These are phyloP conservation scores for Penicillium sclerotiorum DNA, from an alignment of 2,329 filamentous ascomycete species.

Conservation along the genomic window DNA sequence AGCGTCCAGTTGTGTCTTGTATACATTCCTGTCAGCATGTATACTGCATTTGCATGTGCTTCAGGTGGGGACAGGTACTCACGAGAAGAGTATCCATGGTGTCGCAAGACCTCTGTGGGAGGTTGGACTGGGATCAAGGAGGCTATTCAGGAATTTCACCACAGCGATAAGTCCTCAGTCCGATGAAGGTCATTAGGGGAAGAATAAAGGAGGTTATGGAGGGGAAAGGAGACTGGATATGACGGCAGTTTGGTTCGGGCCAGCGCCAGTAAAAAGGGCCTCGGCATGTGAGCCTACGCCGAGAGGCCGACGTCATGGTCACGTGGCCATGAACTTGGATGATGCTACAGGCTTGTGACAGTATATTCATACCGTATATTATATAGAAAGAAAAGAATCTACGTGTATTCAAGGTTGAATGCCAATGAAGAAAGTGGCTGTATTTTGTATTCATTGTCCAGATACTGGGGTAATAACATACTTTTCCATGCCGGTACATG, in stretches of 20 bases:
- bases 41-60: conserved; percentile 14
- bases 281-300: conserved; percentile 43
- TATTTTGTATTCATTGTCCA: conserved; percentile 4
- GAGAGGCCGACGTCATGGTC: conserved; percentile 36
- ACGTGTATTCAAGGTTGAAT: neutral
- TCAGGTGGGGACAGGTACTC: conserved; percentile 9
- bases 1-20: conserved; percentile 69
- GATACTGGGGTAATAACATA: conserved; percentile 3
- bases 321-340: too few species aligned
- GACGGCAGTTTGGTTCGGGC: conserved; percentile 20
- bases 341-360: too few species aligned
- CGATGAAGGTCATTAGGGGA: conserved; percentile 14
- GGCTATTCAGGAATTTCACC: conserved; percentile 16
- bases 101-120: conserved; percentile 32
- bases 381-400: neutral
- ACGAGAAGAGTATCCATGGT: conserved; percentile 42
- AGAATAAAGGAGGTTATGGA: conserved; percentile 15
- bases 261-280: conserved; percentile 32
- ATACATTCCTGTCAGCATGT: conserved; percentile 1
- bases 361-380: too few species aligned
- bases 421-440: neutral
- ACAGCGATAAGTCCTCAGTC: conserved; percentile 9
- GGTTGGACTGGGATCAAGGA: conserved; percentile 15
- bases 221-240: conserved; percentile 31
- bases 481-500: conserved; percentile 28